Evolutionary conservation across 768 basidiomycete species (phyloP), one percentile per base, ranked within the genome.

Genomic region (Collybia sp.): DNA sequence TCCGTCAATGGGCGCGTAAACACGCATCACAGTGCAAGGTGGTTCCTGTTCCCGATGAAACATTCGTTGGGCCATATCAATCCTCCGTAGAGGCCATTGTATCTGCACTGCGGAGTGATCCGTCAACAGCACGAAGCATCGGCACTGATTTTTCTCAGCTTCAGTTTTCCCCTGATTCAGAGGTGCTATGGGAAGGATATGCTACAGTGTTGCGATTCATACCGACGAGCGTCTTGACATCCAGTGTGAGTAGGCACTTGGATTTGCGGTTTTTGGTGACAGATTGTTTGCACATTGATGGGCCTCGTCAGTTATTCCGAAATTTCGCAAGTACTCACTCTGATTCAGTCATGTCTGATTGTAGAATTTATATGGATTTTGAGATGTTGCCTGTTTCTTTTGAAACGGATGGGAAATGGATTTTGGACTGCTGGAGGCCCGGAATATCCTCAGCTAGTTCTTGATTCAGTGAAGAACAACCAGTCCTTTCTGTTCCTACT

Each of bases 401-500:
- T 88, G 30, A 76, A 79, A 49, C 76, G 83, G 17, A 58, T 85
- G 42, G 73, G 72, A 0, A 53, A 63, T 2, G 57, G 70, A 10
- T 60, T 92, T 12, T 97, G 95, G 94, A 60, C 69, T 15, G 78
- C 74, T 20, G 83, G 88, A 52, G 76, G 77, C 1, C 69, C 79
- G 4, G 83, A 89, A 55, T 88, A 83, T 56, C 85, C 92, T 2
- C 77, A 83, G 53, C 74, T 86, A 31, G 76, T 92, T 6, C 85
- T 95, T 55, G 90, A 89, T 56, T 77, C 84, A 12, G 77, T 97
- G 57, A 88, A 87, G 59, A 83, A 90, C 58, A 97, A 95, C 59
- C 59, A 69, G 2, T 68, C 72, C 5, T 85, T 78, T 57, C 57
- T 67, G 30, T 61, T 71, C 25, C 61, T 77, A 35, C 52, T 88